These are phyloP conservation scores for Azolla pinnata DNA, from an alignment of 75 land plant genomes.

Conservation along the genomic window DNA sequence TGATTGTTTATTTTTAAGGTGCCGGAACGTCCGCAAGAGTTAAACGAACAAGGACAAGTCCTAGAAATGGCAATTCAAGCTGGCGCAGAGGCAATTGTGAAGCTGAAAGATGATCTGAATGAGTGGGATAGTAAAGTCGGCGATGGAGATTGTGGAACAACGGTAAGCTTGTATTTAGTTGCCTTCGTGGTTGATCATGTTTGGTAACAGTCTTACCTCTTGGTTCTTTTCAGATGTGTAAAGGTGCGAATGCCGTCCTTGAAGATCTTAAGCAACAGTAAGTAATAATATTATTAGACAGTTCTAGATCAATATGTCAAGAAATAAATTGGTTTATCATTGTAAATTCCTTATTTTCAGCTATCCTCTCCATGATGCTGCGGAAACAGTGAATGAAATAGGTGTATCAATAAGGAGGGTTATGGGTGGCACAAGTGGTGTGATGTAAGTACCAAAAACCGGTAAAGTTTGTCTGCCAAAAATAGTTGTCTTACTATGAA, in stretches of 20 bases:
- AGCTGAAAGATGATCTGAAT: conserved; percentile 56
- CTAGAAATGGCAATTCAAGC: conserved; percentile 83
- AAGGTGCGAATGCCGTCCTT: conserved; percentile 77
- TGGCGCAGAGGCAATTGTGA: conserved; percentile 60
- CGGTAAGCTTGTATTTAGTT: conserved; percentile 70
- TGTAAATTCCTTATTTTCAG: no score
- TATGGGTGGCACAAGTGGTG: conserved; percentile 98
- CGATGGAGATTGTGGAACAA: conserved; percentile 96
- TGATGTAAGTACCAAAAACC: conserved; percentile 54
- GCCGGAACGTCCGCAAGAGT: conserved; percentile 45
- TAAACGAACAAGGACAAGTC: conserved; percentile 48
- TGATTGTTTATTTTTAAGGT: no score
- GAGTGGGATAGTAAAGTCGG: conserved; percentile 92
- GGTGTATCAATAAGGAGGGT: conserved; percentile 67
- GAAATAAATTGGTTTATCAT: no score
- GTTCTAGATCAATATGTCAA: no score
- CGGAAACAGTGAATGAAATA: conserved; percentile 80
- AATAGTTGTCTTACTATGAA: no score
- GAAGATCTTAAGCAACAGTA: conserved; percentile 71
- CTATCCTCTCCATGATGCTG: conserved; percentile 90
- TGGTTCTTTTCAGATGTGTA: no score
- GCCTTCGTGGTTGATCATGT: no score
- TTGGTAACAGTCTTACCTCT: no score
- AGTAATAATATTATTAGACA: no score
- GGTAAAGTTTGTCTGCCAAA: no score